Base-by-base conservation (phyloP, 139 green algal species). In the Tetradesmus obliquus region DNA sequence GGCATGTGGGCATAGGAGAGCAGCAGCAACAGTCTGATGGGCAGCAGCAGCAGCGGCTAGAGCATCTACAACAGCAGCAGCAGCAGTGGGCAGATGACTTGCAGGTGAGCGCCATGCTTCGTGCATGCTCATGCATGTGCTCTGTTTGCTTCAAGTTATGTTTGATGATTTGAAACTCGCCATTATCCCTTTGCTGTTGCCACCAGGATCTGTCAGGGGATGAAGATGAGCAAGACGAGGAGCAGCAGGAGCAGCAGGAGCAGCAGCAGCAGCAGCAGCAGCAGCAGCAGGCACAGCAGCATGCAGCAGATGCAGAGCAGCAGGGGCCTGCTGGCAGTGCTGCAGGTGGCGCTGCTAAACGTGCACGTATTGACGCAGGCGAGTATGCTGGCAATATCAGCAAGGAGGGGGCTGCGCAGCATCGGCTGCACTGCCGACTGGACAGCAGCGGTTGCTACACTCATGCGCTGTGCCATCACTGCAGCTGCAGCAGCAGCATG, bases 61-160 rank as follows among this genome's bases (percentile, higher is more conserved):
- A 82, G 76, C 3, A 82, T 5, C 76, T 54, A n/a, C 76, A 82
- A 2, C 76, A 82, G 76, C 76, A 82, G 76, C 76, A 82, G 76
- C 76, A 82, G 76, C 3, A 82, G 76, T 53, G 24, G 24, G 76
- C 76, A 82, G 76, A 22, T 54, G 76, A 82, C 22, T 15, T 82
- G 24, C 22, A 15, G n/a, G 76, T 82, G 3, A 82, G 76, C 2
- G 19, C 17, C 66, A 76, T 76, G 66, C 66, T 76, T 17, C 66
- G n/a, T n/a, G 17, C 66, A 76, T 76, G 66, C 17, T 17, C 17
- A 17, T n/a, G 66, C 15, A 12, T 76, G 66, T 24, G 17, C 66
- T 24, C 0, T 19, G 2, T 20, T 20, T 12, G 3, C 60, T 12
- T 19, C 19, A 71, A 71, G n/a, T 24, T 20, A 7, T 3, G 66